A percentile compares a stretch with the other conserved stretches of the same genome.
These are phyloP conservation scores for Mycothermus thermophilus DNA, from an alignment of 495 filamentous ascomycete species.

Conservation along the genomic window DNA sequence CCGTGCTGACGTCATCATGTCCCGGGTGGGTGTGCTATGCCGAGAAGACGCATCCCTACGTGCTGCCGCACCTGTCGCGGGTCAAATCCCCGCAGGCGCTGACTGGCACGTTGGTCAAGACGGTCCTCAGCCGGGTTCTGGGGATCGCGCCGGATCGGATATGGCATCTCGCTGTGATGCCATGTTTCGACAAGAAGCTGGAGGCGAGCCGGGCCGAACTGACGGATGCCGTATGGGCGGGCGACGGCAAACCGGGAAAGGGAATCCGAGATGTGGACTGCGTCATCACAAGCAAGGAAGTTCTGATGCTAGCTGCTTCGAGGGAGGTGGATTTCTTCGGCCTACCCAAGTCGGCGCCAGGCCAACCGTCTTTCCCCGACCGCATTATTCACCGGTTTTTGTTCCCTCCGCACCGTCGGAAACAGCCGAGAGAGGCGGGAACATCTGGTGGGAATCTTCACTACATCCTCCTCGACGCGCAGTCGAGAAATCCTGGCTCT, in stretches of 20 bases:
- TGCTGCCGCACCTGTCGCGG: slow-evolving; percentile 79
- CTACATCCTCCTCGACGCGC: slow-evolving; percentile 61
- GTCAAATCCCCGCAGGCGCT: slow-evolving; percentile 92
- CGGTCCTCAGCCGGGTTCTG: slow-evolving; percentile 54
- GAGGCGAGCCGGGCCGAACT: slow-evolving; percentile 89
- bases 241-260: slow-evolving; percentile 26
- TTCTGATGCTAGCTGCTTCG: slow-evolving; percentile 73
- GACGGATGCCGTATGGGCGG: slow-evolving; percentile 63
- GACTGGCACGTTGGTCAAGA: slow-evolving; percentile 78
- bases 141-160: slow-evolving; percentile 64
- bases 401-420: slow-evolving; percentile 33
- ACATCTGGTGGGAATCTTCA: slow-evolving; percentile 83
- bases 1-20: slow-evolving; percentile 80
- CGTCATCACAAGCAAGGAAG: slow-evolving; percentile 88
- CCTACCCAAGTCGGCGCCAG: slow-evolving; percentile 44
- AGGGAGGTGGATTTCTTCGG: slow-evolving; percentile 57
- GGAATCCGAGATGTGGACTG: slow-evolving; percentile 85
- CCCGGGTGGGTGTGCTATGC: slow-evolving; percentile 98
- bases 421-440: slow-evolving; percentile 35
- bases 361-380: slow-evolving; percentile 49
- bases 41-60: slow-evolving; percentile 88
- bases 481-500: slow-evolving; percentile 53
- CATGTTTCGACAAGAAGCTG: slow-evolving; percentile 98
- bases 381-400: slow-evolving; percentile 52
- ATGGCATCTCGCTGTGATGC: slow-evolving; percentile 93